Percentiles rank a stretch among this genome's conserved stretches.
Conservation (phyloP, 805 yeast genomes). For the Huiozyma naganishii region DNA sequence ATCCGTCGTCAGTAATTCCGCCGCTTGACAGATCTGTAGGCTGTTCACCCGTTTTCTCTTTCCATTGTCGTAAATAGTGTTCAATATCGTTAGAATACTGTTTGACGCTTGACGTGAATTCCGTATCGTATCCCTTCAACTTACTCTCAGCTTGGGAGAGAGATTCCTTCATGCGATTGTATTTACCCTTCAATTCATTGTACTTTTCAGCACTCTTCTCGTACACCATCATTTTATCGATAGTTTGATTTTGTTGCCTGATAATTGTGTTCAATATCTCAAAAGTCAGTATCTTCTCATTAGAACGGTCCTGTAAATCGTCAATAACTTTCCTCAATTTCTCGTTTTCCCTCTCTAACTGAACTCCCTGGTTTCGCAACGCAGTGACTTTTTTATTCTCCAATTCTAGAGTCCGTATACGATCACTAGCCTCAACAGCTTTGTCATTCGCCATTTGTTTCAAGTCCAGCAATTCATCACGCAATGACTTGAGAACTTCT, state of each 20-base stretch:
- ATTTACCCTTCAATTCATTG: conserved; percentile 37
- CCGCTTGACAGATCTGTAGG: too few relatives aligned
- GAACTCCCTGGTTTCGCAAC: conserved; percentile 13
- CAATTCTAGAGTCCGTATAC: conserved; percentile 38
- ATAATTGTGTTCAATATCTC: conserved; percentile 44
- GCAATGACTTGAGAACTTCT: conserved; percentile 23
- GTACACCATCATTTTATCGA: conserved; percentile 36
- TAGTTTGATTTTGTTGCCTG: conserved; percentile 39
- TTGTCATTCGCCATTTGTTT: conserved; percentile 38
- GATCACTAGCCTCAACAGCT: conserved; percentile 47
- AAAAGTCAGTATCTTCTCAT: conserved; percentile 41
- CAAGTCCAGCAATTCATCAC: conserved; percentile 29
- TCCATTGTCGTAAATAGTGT: conserved; percentile 19
- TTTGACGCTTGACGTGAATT: conserved; percentile 24
- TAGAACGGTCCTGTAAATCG: conserved; percentile 43
- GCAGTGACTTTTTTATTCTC: conserved; percentile 22
- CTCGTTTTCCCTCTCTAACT: conserved; percentile 36
- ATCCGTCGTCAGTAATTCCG: conserved; percentile 2
- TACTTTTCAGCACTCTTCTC: conserved; percentile 36
- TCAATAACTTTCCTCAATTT: conserved; percentile 31
- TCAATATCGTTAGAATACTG: conserved; percentile 22
- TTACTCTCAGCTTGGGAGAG: conserved; percentile 32
- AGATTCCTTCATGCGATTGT: conserved; percentile 36
- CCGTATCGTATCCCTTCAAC: conserved; percentile 26
- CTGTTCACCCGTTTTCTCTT: conserved; percentile 10